Evolutionary conservation across 768 basidiomycete species (phyloP).

Genomic region (Lepiota subincarnata): DNA sequence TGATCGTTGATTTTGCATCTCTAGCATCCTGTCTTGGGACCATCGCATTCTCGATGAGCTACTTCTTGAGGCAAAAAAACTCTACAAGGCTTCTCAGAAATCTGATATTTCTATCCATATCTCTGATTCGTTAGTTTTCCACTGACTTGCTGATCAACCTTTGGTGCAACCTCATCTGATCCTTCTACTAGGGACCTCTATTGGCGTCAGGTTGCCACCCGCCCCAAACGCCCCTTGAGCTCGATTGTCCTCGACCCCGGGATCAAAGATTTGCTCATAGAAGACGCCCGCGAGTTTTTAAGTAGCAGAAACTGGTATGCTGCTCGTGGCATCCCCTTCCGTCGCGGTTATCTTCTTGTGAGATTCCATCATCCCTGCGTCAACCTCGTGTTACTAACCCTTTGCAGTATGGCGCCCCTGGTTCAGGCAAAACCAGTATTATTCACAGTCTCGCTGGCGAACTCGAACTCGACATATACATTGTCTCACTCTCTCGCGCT

Average conservation of each 20-base stretch:
- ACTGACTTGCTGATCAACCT: neutral
- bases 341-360: conserved; percentile 69
- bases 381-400: neutral
- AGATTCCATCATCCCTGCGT: neutral
- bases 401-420: conserved; percentile 65
- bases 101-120: conserved; percentile 50
- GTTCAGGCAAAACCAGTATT: conserved; percentile 75
- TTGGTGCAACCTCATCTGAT: neutral
- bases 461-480: conserved; percentile 68
- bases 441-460: conserved; percentile 79
- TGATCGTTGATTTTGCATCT: conserved; percentile 1
- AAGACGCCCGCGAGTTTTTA: conserved; percentile 71
- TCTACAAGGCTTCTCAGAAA: conserved; percentile 48
- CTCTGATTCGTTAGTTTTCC: conserved; percentile 33
- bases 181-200: conserved; percentile 21
- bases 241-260: conserved; percentile 74
- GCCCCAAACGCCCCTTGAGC: conserved; percentile 59
- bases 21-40: conserved; percentile 47
- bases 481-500: conserved; percentile 59
- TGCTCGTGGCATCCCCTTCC: conserved; percentile 76
- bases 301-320: conserved; percentile 68
- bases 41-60: conserved; percentile 46
- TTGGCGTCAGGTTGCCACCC: conserved; percentile 54
- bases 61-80: conserved; percentile 49
- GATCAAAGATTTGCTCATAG: conserved; percentile 56